Base-by-base conservation (phyloP, 192 early-diverging fungal genomes). In the Coemansia sp. region DNA sequence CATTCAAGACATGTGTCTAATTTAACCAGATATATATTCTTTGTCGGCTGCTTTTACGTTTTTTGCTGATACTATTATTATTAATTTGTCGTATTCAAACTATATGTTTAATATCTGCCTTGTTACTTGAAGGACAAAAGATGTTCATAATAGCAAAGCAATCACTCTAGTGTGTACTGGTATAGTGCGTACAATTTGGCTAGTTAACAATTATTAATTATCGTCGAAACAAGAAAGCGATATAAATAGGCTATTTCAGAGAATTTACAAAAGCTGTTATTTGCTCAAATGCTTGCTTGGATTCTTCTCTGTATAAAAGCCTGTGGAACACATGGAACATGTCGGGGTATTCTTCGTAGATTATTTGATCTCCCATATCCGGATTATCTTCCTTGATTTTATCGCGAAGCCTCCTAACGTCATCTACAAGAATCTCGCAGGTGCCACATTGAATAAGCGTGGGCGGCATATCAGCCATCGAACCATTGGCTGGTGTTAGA, bases 241-340 rank as follows among this genome's bases (percentile, higher is more conserved):
- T 12, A 15, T 28, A 23, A 12, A 26, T 23, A 8, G 0, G 23
- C 26, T 63, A 51, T 1, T 35, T 35, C 1, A 74, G 26, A 2
- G 25, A 35, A 25, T 23, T 16, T 2, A 69, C 3, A 59, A 78
- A 78, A 2, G 18, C 26, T 1, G 31, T 31, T 15, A 77, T 30
- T 2, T 60, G 42, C 31, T 64, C 62, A 60, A 64, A 68, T 0
- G 75, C 75, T 25, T 20, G 25, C 16, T 59, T 35, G 23, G 64
- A 42, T 43, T 77, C 75, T 1, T 64, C 55, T 2, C 69, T 34
- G 29, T 64, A 30, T 8, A 51, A 8, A 39, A 71, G 71, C 18
- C 75, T 49, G 28, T 79, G 77, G 25, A 79, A 79, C 2, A 79
- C 68, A 25, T 79, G 77, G 0, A 74, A 68, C 77, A 79, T 79